These are phyloP conservation scores for Thinopyrum elongatum DNA, from an alignment of 176 grass and related monocot species.

Conservation along the genomic window DNA sequence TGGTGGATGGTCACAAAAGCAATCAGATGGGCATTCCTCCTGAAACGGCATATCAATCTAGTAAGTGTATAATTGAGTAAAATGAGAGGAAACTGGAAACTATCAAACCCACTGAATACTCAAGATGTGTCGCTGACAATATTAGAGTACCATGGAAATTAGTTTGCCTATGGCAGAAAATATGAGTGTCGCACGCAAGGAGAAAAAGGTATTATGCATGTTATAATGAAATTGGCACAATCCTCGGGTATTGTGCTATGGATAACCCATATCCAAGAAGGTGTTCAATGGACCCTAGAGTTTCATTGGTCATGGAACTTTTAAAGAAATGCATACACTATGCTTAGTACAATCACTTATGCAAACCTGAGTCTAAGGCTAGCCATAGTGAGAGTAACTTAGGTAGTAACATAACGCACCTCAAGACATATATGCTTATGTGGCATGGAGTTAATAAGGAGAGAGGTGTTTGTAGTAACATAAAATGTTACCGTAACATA, in stretches of 20 bases:
- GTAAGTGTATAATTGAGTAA: neutral
- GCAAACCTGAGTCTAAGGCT: too few species aligned
- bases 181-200: neutral
- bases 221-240: neutral
- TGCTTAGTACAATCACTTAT: neutral
- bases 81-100: neutral
- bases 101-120: neutral
- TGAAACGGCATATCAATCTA: neutral
- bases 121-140: neutral
- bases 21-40: neutral
- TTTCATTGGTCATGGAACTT: neutral
- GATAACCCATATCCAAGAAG: neutral
- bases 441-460: too few species aligned
- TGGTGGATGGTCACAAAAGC: neutral
- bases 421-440: too few species aligned
- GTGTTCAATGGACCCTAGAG: neutral
- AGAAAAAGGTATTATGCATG: too few species aligned
- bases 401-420: too few species aligned
- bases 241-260: neutral
- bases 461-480: too few species aligned
- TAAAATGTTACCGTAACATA: too few species aligned
- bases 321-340: neutral
- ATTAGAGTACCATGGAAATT: neutral
- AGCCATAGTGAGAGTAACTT: too few species aligned
- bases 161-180: neutral